Evolutionary conservation across 805 yeast species (phyloP), one percentile per base, ranked within the genome.

Genomic region (Candida easanensis): DNA sequence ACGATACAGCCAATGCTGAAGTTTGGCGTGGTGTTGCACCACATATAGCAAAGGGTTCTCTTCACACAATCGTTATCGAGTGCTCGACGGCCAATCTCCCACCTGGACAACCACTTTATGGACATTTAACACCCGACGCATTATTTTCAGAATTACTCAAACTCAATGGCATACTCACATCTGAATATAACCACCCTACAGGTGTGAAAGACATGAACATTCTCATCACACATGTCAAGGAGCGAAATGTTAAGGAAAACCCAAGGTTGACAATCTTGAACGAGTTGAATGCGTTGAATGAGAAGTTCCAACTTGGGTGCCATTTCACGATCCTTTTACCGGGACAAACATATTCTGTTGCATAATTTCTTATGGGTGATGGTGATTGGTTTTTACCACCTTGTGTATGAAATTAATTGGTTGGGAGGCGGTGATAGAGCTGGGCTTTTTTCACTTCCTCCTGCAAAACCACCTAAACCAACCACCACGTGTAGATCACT

Each of bases 101-200:
- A 0, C 66, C 69, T 1, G 62, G 66, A 9, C 70, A 71, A 6
- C 73, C 77, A 3, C 56, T 88, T 20, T 89, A 79, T 59, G 97
- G 97, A 2, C 97, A 89, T 63, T 58, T 89, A 63, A 81, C 84
- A 11, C 95, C 97, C 4, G 53, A 61, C 2, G 73, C 74, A 51
- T 61, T 89, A 22, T 70, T 85, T 11, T 56, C 64, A 5, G 96
- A 88, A 55, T 64, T 90, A 14, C 13, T 28, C 2, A 19, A 31
- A 4, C 27, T 48, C 8, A 17, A 36, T 8, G 23, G 17, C 4
- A 38, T 45, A 5, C 21, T 46, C 10, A 27, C 10, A 3, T 23
- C 19, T 3, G 18, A 41, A 4, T 19, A 4, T 11, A 16, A 13
- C 3, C n/a, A 16, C 22, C 3, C 25, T 13, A 15, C 36, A 0